A percentile compares a stretch with the other conserved stretches of the same genome.
Evolutionary conservation across 176 grass and related monocot species (phyloP).

Genomic region (Pontederia paniculata): DNA sequence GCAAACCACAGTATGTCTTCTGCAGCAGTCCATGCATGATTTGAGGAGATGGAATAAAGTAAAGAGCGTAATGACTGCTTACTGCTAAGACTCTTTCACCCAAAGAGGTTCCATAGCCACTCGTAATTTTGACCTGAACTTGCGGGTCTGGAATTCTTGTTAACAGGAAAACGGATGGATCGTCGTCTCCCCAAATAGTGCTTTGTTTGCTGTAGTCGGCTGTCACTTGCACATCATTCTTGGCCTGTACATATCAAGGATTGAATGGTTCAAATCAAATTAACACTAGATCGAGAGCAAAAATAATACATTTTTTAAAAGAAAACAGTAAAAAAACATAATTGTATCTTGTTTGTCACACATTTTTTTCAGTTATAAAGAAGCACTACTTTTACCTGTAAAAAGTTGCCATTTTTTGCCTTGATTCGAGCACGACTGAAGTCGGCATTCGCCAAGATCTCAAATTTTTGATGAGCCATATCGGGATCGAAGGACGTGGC

Average conservation of each 20-base stretch:
- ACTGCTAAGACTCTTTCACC: conserved; percentile 30
- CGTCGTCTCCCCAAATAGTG: conserved; percentile 41
- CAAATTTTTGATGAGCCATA: conserved; percentile 23
- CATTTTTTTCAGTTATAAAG: no score
- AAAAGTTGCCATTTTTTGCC: conserved; percentile 42
- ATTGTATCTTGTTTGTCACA: no score
- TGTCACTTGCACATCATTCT: conserved; percentile 24
- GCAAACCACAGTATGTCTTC: background rate
- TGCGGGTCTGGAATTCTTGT: conserved; percentile 13
- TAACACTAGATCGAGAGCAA: no score
- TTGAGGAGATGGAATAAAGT: no score
- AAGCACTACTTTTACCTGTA: conserved; percentile 32
- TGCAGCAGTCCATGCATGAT: no score
- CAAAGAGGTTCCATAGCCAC: conserved; percentile 33
- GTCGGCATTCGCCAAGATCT: conserved; percentile 30
- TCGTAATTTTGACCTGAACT: conserved; percentile 53
- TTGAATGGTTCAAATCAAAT: background rate
- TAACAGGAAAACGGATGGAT: conserved; percentile 47
- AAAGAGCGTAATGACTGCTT: background rate
- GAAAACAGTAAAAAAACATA: no score
- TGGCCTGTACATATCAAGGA: conserved; percentile 28
- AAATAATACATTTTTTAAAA: no score
- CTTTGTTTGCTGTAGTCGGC: conserved; percentile 23
- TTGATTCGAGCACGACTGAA: conserved; percentile 26
- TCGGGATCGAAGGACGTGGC: conserved; percentile 27